Evolutionary conservation across 257 asterid species (phyloP).

Genomic region (Oldenlandia corymbosa): DNA sequence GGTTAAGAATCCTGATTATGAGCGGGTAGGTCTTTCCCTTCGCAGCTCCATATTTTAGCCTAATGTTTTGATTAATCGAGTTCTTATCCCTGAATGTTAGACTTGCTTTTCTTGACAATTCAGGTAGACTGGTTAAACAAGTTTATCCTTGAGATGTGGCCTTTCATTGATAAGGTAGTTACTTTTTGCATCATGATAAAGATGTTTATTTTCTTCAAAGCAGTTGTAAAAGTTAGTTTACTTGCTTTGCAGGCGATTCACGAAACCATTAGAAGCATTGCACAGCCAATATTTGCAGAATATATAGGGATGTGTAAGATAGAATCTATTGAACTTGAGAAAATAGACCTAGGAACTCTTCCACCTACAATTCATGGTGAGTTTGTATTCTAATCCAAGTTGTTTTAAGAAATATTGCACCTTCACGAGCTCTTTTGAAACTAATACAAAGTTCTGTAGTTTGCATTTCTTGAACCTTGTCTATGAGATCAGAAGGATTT

Average conservation of each 20-base stretch:
- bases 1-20: constrained; percentile 84
- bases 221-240: constrained; percentile 4
- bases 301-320: constrained; percentile 62
- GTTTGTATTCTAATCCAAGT: constrained; percentile 14
- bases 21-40: constrained; percentile 45
- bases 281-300: constrained; percentile 66
- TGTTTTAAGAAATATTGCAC: not conserved
- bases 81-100: constrained; percentile 6
- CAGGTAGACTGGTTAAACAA: constrained; percentile 90
- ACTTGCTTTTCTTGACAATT: constrained; percentile 14
- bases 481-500: not conserved
- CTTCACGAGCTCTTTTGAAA: not conserved
- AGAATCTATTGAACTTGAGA: constrained; percentile 62
- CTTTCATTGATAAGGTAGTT: constrained; percentile 73
- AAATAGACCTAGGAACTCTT: constrained; percentile 63
- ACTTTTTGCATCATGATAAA: too few relatives aligned
- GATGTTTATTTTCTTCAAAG: not conserved
- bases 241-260: constrained; percentile 54
- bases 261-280: constrained; percentile 52
- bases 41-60: not conserved
- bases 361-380: constrained; percentile 79
- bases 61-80: not conserved
- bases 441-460: not conserved
- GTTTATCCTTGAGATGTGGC: constrained; percentile 68
- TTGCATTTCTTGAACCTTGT: not conserved